A percentile compares a stretch with the other conserved stretches of the same genome.
These are phyloP conservation scores for Pezicula neosporulosa DNA, from an alignment of 2,329 filamentous ascomycete genomes.

Conservation along the genomic window DNA sequence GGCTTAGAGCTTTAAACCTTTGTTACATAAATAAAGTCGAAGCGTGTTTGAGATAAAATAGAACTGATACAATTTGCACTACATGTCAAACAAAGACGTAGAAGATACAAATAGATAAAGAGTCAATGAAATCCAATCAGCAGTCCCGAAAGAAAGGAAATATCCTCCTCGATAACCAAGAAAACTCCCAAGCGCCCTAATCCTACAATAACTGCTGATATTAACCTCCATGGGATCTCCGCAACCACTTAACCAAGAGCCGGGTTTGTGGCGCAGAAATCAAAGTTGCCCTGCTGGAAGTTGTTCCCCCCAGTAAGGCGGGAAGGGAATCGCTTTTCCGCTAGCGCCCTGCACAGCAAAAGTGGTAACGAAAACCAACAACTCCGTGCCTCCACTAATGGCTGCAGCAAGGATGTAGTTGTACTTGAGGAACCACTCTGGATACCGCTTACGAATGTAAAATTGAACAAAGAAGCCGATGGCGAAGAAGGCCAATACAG, in stretches of 20 bases:
- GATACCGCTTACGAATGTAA: constrained; percentile 30
- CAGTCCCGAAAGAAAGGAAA: no score
- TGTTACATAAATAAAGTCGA: no score
- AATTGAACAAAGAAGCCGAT: constrained; percentile 33
- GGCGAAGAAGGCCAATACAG: constrained; percentile 28
- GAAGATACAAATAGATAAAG: no score
- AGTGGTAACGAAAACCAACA: constrained; percentile 35
- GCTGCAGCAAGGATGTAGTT: constrained; percentile 36
- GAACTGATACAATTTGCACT: no score
- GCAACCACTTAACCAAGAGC: constrained; percentile 5
- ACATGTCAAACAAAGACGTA: no score
- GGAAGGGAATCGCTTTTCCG: constrained; percentile 32
- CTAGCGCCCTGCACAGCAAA: constrained; percentile 40
- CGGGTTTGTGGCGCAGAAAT: constrained; percentile 10
- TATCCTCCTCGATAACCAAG: no score
- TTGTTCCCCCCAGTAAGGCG: constrained; percentile 33
- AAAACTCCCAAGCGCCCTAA: no score
- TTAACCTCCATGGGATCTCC: no score
- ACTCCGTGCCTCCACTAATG: constrained; percentile 34
- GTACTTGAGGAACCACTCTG: constrained; percentile 33
- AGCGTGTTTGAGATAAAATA: no score
- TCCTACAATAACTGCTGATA: no score
- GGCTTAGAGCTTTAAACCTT: no score
- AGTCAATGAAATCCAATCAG: no score
- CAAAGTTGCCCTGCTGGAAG: constrained; percentile 14